Conservation (phyloP, 2,329 filamentous ascomycete species). For the Aureobasidium melanogenum region DNA sequence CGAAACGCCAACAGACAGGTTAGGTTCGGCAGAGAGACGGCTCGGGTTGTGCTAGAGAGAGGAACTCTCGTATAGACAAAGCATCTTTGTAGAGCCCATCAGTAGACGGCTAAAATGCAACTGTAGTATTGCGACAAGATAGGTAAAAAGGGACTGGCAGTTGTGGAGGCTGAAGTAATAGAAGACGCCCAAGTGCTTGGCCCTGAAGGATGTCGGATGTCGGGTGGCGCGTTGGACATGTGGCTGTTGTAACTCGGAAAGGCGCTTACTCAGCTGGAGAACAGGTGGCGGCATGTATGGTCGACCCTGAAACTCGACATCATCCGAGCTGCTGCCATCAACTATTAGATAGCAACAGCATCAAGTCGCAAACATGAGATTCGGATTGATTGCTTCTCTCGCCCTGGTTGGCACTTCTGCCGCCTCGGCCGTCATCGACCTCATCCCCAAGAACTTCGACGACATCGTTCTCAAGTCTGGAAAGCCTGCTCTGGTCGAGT, state of each 20-base stretch:
- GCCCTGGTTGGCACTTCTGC: conserved; percentile 47
- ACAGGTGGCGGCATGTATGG: conserved; percentile 4
- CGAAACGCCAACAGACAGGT: not conserved
- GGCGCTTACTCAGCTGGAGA: conserved; percentile 4
- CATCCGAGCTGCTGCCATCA: not conserved
- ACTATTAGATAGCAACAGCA: conserved; percentile 1
- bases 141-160: not conserved
- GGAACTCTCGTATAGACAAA: not conserved
- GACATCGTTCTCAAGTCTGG: conserved; percentile 78
- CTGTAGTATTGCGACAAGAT: not conserved
- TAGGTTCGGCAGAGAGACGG: not conserved
- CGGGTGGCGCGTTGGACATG: not conserved
- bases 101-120: not conserved
- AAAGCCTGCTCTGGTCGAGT: conserved; percentile 93
- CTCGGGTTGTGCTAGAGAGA: not conserved
- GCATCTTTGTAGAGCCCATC: not conserved
- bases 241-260: not conserved
- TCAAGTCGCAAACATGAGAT: conserved; percentile 10
- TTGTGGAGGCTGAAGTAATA: not conserved
- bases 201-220: not conserved
- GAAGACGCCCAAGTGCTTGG: not conserved
- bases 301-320: not conserved
- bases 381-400: conserved; percentile 35
- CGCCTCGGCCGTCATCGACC: conserved; percentile 79
- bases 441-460: conserved; percentile 88